Conservation (phyloP, 1,139 yeast species). For the Yamadazyma atmosphaerica region DNA sequence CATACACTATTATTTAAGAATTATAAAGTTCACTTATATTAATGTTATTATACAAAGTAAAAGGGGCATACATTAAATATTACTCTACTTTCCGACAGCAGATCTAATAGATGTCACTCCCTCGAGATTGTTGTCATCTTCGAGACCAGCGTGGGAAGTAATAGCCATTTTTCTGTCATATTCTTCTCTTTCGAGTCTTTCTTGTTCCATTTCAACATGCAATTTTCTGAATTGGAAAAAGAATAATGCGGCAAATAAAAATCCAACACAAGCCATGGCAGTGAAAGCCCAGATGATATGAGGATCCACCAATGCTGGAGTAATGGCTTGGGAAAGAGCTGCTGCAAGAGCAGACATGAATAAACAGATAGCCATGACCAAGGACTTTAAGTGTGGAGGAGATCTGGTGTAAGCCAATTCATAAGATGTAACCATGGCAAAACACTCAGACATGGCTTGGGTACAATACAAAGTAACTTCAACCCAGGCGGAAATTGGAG, state of each 20-base stretch:
- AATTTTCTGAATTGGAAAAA: slow-evolving; percentile 51
- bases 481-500: slow-evolving; percentile 60
- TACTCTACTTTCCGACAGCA: slow-evolving; percentile 16
- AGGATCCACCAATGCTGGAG: slow-evolving; percentile 40
- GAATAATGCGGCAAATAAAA: slow-evolving; percentile 43
- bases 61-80: not conserved
- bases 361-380: slow-evolving; percentile 66
- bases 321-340: slow-evolving; percentile 55
- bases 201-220: slow-evolving; percentile 51
- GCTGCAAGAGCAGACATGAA: slow-evolving; percentile 61
- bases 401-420: slow-evolving; percentile 72
- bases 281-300: slow-evolving; percentile 19
- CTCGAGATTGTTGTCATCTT: slow-evolving; percentile 14
- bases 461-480: slow-evolving; percentile 52
- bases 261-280: slow-evolving; percentile 19
- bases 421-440: slow-evolving; percentile 65
- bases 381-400: slow-evolving; percentile 66
- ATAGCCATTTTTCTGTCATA: slow-evolving; percentile 13
- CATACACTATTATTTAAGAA: too few species aligned
- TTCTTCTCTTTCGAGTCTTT: slow-evolving; percentile 30
- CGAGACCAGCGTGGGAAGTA: slow-evolving; percentile 14
- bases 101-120: slow-evolving; percentile 19
- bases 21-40: too few species aligned
- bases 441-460: slow-evolving; percentile 68
- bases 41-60: too few species aligned